Conservation (phyloP, 2,329 filamentous ascomycete species). For the Fusarium vanettenii region DNA sequence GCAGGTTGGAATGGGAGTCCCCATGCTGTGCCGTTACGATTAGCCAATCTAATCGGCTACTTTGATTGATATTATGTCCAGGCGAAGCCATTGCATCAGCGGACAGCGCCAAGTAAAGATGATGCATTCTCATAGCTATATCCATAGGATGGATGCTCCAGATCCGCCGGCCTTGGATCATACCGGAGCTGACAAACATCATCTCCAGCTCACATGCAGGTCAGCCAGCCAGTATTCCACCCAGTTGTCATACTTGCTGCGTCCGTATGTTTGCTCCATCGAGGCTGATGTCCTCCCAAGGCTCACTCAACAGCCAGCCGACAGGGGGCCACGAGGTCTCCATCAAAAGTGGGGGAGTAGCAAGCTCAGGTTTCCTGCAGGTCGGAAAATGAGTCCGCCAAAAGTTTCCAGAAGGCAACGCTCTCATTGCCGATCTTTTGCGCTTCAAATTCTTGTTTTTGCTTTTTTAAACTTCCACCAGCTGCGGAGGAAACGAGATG, state of each 20-base stretch:
- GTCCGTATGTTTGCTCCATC: not conserved
- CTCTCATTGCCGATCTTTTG: conserved; percentile 12
- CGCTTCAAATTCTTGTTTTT: conserved; percentile 4
- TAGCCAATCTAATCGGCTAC: not conserved
- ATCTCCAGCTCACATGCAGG: conserved; percentile 14
- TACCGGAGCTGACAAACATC: not conserved
- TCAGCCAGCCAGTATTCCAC: conserved; percentile 21
- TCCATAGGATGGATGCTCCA: conserved; percentile 6
- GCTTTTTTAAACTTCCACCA: conserved; percentile 7
- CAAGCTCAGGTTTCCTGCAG: not conserved
- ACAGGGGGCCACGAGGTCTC: conserved; percentile 12
- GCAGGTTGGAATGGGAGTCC: conserved; percentile 22
- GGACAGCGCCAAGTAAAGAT: not conserved
- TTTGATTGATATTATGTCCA: not conserved
- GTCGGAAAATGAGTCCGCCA: conserved; percentile 15
- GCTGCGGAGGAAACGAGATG: conserved; percentile 14
- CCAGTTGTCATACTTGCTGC: conserved; percentile 13
- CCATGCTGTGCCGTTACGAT: not conserved
- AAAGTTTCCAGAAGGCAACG: conserved; percentile 30
- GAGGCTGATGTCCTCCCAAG: conserved; percentile 4
- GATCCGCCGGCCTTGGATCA: not conserved
- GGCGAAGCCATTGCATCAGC: not conserved
- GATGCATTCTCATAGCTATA: not conserved
- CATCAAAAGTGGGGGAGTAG: conserved; percentile 22
- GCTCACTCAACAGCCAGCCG: not conserved